A percentile compares a stretch with the other conserved stretches of the same genome.
These are phyloP conservation scores for Plasmopara halstedii DNA, from an alignment of 352 stramenopile genomes.

Conservation along the genomic window DNA sequence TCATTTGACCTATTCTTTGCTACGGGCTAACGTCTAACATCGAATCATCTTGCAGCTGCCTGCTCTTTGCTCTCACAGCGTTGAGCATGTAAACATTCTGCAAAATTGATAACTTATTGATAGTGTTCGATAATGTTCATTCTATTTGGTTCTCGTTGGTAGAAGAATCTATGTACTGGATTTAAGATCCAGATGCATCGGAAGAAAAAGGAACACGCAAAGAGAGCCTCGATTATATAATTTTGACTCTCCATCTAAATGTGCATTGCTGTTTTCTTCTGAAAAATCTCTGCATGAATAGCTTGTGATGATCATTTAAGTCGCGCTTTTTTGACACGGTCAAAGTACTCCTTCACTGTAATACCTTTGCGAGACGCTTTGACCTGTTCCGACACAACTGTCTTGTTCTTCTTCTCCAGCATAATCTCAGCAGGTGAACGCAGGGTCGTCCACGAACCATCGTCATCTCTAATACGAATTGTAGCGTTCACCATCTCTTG, in stretches of 20 bases:
- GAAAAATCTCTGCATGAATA: not conserved
- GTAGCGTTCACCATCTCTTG: constrained; percentile 70
- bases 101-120: no score
- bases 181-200: no score
- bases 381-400: constrained; percentile 48
- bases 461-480: constrained; percentile 76
- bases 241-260: constrained; percentile 8
- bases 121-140: no score
- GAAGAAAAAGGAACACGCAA: no score
- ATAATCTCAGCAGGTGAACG: constrained; percentile 74
- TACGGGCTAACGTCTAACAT: no score
- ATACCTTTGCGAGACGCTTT: constrained; percentile 73
- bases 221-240: not conserved
- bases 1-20: no score
- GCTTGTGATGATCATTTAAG: not conserved
- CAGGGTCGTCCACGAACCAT: constrained; percentile 79
- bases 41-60: no score
- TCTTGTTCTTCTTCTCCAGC: constrained; percentile 62
- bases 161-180: no score
- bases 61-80: no score
- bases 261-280: not conserved
- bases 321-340: constrained; percentile 68
- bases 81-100: no score
- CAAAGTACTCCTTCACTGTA: constrained; percentile 82
- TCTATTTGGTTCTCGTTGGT: no score